phyloP scores from a whole-genome alignment of 352 stramenopile species.

The Aphanomyces astaci region DNA sequence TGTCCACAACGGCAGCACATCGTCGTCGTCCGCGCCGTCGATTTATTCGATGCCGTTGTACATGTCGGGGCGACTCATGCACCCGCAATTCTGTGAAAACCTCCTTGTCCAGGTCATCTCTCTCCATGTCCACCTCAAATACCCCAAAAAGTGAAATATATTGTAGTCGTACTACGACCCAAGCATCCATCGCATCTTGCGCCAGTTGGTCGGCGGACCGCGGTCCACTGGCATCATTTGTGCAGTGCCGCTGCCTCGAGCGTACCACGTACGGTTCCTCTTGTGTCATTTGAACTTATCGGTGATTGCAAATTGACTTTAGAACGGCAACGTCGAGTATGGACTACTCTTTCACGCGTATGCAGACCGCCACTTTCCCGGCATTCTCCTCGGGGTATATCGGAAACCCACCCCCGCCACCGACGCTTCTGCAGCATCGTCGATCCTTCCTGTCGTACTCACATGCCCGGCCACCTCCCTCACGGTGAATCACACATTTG shows the following conservation, averaged over 20 bases:
- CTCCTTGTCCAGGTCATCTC: slow-evolving; percentile 62
- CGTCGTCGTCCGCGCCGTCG: slow-evolving; percentile 58
- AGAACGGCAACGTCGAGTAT: slow-evolving; percentile 43
- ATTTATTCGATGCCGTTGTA: slow-evolving; percentile 77
- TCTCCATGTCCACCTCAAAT: too few relatives aligned
- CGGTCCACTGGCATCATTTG: slow-evolving; percentile 44
- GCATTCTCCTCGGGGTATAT: slow-evolving; percentile 68
- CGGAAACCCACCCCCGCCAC: slow-evolving; percentile 50
- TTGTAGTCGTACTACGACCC: slow-evolving; percentile 77
- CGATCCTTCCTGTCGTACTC: slow-evolving; percentile 64
- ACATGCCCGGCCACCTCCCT: slow-evolving; percentile 51
- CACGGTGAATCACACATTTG: background rate
- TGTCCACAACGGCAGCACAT: slow-evolving; percentile 45
- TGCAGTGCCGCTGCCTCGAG: background rate
- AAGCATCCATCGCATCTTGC: slow-evolving; percentile 80
- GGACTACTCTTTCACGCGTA: slow-evolving; percentile 55
- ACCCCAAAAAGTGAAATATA: too few relatives aligned
- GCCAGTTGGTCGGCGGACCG: slow-evolving; percentile 64
- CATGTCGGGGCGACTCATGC: slow-evolving; percentile 74
- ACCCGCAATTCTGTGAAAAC: slow-evolving; percentile 79
- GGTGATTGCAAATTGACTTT: background rate
- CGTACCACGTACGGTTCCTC: background rate
- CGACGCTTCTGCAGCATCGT: slow-evolving; percentile 24
- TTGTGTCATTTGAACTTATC: background rate
- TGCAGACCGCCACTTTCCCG: slow-evolving; percentile 45